Evolutionary conservation across 345 rosid genomes (phyloP).

Genomic region (Hibiscus syriacus): DNA sequence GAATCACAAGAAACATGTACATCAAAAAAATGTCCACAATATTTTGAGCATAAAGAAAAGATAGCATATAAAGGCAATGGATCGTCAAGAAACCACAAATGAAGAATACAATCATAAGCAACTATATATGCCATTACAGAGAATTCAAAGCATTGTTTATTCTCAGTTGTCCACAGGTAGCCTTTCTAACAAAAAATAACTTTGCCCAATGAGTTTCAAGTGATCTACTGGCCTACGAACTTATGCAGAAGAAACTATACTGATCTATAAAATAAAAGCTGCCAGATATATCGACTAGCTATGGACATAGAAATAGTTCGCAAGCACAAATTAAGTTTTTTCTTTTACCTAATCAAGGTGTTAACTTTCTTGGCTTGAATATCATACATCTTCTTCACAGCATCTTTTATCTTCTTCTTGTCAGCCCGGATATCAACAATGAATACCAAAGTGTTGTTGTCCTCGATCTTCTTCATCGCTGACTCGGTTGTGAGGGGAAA

Average conservation of each 20-base stretch:
- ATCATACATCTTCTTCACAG: slow-evolving; percentile 92
- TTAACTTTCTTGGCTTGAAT: slow-evolving; percentile 92
- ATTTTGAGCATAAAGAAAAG: neutral
- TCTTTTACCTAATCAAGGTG: slow-evolving; percentile 81
- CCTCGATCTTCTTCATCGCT: slow-evolving; percentile 94
- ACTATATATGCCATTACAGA: too few species aligned
- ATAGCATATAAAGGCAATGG: too few species aligned
- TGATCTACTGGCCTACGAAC: too few species aligned
- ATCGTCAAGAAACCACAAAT: too few species aligned
- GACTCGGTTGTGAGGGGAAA: slow-evolving; percentile 90
- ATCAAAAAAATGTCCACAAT: neutral
- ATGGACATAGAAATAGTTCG: too few species aligned
- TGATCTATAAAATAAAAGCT: too few species aligned
- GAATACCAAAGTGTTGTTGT: slow-evolving; percentile 90
- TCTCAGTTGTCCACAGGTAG: neutral
- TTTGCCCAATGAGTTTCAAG: neutral
- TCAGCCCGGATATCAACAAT: slow-evolving; percentile 92
- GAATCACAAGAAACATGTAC: too few species aligned
- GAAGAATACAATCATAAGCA: too few species aligned
- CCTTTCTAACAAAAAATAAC: neutral
- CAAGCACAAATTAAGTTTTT: neutral
- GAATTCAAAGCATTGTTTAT: too few species aligned
- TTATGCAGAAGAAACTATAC: too few species aligned
- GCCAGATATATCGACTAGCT: too few species aligned
- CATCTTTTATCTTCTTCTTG: slow-evolving; percentile 87